Percentiles rank a stretch among this genome's conserved stretches.
Conservation (phyloP, 31 red algal genomes). For the Odonthalia washingtoniensis region DNA sequence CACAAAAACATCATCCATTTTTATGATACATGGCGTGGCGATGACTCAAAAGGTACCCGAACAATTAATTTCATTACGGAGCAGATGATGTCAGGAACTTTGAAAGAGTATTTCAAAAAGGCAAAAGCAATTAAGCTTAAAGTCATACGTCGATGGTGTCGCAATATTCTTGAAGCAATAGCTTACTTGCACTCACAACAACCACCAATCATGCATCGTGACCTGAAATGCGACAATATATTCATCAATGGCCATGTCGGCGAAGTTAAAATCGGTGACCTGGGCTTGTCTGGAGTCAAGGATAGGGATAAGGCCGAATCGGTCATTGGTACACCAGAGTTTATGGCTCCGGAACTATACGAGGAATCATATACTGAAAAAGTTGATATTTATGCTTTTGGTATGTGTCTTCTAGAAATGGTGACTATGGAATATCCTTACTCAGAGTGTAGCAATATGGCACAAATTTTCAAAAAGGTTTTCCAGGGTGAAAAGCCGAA, state of each 20-base stretch:
- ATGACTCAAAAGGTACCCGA: conserved; percentile 63
- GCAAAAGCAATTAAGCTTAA: conserved; percentile 97
- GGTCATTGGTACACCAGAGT: conserved; percentile 99
- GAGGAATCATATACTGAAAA: conserved; percentile 99
- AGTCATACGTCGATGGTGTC: conserved; percentile 97
- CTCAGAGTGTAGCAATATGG: conserved; percentile 95
- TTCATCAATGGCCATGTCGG: conserved; percentile 99
- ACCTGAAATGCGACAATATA: conserved; percentile 99
- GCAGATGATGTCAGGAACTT: conserved; percentile 98
- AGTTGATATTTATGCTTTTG: conserved; percentile 99
- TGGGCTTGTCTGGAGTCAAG: conserved; percentile 94
- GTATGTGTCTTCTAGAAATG: conserved; percentile 99
- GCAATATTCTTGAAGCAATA: conserved; percentile 97
- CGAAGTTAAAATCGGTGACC: conserved; percentile 98
- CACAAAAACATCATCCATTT: conserved; percentile 99
- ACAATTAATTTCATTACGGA: conserved; percentile 99
- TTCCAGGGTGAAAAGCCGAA: conserved; percentile 86
- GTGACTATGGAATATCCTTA: conserved; percentile 99
- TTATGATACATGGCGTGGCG: conserved; percentile 85
- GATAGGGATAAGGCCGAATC: conserved; percentile 86
- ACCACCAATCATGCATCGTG: conserved; percentile 99
- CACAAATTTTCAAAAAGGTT: conserved; percentile 98
- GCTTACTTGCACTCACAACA: conserved; percentile 88
- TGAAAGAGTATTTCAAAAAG: conserved; percentile 95
- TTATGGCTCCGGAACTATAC: conserved; percentile 99